Evolutionary conservation across 2,329 filamentous ascomycete species (phyloP), one percentile per base, ranked within the genome.

Genomic region (Diatrype stigma): DNA sequence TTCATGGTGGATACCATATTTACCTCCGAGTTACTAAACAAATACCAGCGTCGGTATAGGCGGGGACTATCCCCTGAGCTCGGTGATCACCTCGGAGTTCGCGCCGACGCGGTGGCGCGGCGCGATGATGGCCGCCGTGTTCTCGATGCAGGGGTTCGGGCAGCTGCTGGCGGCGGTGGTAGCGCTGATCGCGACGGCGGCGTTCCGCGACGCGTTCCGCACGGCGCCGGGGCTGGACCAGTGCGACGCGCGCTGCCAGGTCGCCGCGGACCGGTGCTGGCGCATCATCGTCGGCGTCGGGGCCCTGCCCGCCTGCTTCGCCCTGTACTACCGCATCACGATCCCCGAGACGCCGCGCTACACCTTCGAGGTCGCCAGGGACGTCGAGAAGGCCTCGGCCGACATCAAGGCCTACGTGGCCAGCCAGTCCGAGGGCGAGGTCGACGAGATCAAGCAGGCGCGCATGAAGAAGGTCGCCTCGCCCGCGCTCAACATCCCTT

Each of bases 301-400:
- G 35, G 88, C 86, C 12, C 73, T 94, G 10, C 89, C 89, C 0
- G 89, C 86, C 3, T 87, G 83, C 60, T 79, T 91, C 51, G 89
- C 89, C 12, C 76, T 94, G n/a, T 93, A 92, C 70, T 94, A 89
- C 71, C 86, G 89, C 55, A 80, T 94, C 48, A 93, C 89, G 21
- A 92, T 94, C 52, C 89, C 89, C 8, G 90, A 94, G 71, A 92
- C 89, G 3, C 88, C 89, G 35, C 82, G 88, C 35, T 93, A 92
- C 67, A 92, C 89, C 1, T 90, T 92, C 59, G 89, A 94, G 66
- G 82, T 94, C 2, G 79, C 83, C 26, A 85, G 84, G 52, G 88
- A 94, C 62, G 77, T 89, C 28, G 80, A 89, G 67, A 88, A 90
- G 70, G 89, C 82, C 28, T 84, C 86, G 51, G 84, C 82, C 11